phyloP scores from a whole-genome alignment of 1,139 yeast species.

The Candida albicans region DNA sequence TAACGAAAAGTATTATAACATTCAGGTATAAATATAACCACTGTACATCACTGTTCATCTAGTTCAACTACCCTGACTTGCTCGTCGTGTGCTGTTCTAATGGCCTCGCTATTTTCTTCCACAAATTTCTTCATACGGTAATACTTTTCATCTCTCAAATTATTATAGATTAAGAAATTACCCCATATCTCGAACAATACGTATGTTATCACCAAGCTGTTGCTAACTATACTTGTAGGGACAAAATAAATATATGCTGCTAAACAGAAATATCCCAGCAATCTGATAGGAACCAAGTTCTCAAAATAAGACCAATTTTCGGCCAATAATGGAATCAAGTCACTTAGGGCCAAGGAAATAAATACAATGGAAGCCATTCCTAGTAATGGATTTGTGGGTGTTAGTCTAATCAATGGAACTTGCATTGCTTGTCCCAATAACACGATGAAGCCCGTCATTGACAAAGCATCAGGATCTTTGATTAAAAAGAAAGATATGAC shows the following conservation, averaged over 20 bases:
- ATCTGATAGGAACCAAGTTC: conserved; percentile 66
- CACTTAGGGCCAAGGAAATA: conserved; percentile 46
- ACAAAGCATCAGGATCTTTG: conserved; percentile 46
- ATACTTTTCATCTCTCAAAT: conserved; percentile 63
- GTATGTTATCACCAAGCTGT: conserved; percentile 61
- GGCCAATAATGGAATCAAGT: conserved; percentile 59
- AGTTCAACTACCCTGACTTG: conserved; percentile 26
- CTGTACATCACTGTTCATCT: background rate
- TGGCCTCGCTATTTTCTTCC: conserved; percentile 37
- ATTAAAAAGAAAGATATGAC: conserved; percentile 60
- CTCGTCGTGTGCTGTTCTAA: conserved; percentile 29
- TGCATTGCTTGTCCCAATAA: conserved; percentile 61
- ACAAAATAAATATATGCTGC: conserved; percentile 46
- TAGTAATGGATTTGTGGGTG: conserved; percentile 49
- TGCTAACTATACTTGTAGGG: conserved; percentile 49
- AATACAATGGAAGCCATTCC: conserved; percentile 53
- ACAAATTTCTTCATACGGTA: conserved; percentile 40
- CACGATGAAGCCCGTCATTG: conserved; percentile 48
- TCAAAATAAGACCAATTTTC: conserved; percentile 61
- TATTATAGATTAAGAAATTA: conserved; percentile 61
- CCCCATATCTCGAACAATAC: conserved; percentile 73
- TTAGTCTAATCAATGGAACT: conserved; percentile 44
- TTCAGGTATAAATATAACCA: too few species aligned
- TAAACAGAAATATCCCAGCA: conserved; percentile 54
- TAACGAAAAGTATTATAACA: too few species aligned